Evolutionary conservation across 148 eudicot genomes (phyloP).

Genomic region (Arctostaphylos glauca): DNA sequence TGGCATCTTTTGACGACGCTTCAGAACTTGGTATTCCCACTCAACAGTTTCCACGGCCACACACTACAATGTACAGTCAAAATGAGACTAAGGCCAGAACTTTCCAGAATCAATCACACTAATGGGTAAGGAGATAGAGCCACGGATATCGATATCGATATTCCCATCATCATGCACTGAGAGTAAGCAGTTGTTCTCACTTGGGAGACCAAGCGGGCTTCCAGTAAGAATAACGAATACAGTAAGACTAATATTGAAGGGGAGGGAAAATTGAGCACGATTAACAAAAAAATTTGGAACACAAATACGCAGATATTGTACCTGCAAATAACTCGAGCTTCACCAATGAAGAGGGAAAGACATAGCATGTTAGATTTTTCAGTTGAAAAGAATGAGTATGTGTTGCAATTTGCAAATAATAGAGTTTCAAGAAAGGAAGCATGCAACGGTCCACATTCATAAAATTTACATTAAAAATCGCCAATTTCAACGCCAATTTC

Average conservation of each 20-base stretch:
- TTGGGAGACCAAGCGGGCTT: slow-evolving; percentile 57
- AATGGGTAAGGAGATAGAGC: slow-evolving; percentile 52
- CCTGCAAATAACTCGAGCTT: slow-evolving; percentile 77
- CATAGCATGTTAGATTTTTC: background rate
- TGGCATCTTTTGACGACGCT: slow-evolving; percentile 41
- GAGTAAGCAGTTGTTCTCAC: slow-evolving; percentile 43
- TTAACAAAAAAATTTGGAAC: background rate
- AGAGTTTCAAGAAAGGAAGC: background rate
- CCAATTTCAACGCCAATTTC: background rate
- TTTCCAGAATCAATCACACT: slow-evolving; percentile 54
- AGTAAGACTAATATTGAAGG: background rate
- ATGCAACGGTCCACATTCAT: background rate
- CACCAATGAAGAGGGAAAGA: slow-evolving; percentile 38
- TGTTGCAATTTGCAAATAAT: background rate
- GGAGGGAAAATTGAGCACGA: background rate
- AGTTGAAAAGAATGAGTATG: background rate
- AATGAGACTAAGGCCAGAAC: slow-evolving; percentile 37
- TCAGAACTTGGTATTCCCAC: slow-evolving; percentile 48
- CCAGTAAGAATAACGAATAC: slow-evolving; percentile 6
- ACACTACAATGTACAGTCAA: slow-evolving; percentile 34
- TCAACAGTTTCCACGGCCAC: slow-evolving; percentile 40
- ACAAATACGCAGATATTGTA: slow-evolving; percentile 17
- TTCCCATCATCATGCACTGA: slow-evolving; percentile 19
- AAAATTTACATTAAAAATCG: background rate
- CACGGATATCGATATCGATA: slow-evolving; percentile 34